phyloP scores from a whole-genome alignment of 2,329 filamentous ascomycete species.

The Metarhizium anisopliae region DNA sequence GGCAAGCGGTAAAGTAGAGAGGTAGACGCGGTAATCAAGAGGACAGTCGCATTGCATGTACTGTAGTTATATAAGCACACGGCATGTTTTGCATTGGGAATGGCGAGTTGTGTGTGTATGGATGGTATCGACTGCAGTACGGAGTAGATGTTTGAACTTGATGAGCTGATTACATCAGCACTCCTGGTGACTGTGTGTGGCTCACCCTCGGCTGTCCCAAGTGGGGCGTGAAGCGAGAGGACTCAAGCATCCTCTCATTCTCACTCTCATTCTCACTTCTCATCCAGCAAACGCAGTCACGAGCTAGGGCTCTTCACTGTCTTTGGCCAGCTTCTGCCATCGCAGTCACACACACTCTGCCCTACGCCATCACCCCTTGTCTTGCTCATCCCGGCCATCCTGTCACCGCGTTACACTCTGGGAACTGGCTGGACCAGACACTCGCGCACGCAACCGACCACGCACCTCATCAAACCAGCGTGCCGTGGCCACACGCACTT shows the following conservation, averaged over 20 bases:
- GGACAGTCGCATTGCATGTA: not conserved
- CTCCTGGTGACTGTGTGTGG: no score
- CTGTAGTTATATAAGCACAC: not conserved
- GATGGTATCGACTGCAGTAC: no score
- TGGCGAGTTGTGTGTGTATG: no score
- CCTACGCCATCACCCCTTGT: not conserved
- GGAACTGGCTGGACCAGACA: not conserved
- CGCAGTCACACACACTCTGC: not conserved
- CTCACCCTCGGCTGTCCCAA: no score
- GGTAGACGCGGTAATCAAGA: conserved; percentile 2
- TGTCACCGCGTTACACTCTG: not conserved
- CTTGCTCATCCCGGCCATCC: not conserved
- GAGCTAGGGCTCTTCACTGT: not conserved
- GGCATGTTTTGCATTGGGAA: not conserved
- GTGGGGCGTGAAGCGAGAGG: no score
- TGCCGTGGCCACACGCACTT: not conserved
- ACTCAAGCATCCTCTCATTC: no score
- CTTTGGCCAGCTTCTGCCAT: conserved; percentile 1
- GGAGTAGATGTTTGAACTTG: no score
- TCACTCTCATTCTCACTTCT: not conserved
- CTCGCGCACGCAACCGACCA: not conserved
- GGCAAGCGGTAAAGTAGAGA: not conserved
- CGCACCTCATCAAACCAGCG: not conserved
- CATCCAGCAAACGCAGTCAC: conserved; percentile 1
- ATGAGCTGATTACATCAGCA: no score